Percentiles rank a stretch among this genome's conserved stretches.
Conservation (phyloP, 768 basidiomycete genomes). For the Kwoniella sp. region DNA sequence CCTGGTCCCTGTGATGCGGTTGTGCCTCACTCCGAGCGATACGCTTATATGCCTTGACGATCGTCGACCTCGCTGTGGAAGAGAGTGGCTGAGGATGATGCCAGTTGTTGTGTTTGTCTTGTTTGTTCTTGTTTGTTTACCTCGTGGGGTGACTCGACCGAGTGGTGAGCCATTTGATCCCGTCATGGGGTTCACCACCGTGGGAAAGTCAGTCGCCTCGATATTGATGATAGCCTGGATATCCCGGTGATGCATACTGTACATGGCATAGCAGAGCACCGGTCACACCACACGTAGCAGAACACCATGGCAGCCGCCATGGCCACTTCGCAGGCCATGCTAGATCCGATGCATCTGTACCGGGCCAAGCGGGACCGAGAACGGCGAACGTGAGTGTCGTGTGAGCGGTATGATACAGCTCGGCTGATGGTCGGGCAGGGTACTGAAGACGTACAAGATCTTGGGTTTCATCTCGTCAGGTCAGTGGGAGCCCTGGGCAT, state of each 20-base stretch:
- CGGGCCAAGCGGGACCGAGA: slow-evolving; percentile 70
- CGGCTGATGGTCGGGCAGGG: slow-evolving; percentile 48
- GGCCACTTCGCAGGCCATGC: slow-evolving; percentile 11
- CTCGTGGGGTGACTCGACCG: not conserved
- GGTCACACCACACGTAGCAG: too few species aligned
- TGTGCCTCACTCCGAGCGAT: too few species aligned
- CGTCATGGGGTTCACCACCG: not conserved
- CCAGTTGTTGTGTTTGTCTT: not conserved
- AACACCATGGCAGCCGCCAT: slow-evolving; percentile 24
- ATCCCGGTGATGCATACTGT: not conserved
- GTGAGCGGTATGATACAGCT: not conserved
- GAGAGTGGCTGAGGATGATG: not conserved
- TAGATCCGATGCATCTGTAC: slow-evolving; percentile 81
- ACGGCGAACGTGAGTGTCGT: slow-evolving; percentile 52
- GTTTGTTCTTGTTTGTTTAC: slow-evolving; percentile 4
- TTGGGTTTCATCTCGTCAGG: slow-evolving; percentile 97
- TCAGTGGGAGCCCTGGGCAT: slow-evolving; percentile 13
- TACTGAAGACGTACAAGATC: slow-evolving; percentile 79
- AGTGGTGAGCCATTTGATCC: slow-evolving; percentile 11
- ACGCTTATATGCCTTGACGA: too few species aligned
- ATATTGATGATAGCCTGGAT: not conserved
- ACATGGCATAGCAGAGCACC: too few species aligned
- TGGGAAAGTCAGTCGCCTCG: slow-evolving; percentile 25
- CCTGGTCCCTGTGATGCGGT: too few species aligned
- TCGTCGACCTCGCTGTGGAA: not conserved